Base-by-base conservation (phyloP, 306 rosid species). In the Gastrolobium bilobum region DNA sequence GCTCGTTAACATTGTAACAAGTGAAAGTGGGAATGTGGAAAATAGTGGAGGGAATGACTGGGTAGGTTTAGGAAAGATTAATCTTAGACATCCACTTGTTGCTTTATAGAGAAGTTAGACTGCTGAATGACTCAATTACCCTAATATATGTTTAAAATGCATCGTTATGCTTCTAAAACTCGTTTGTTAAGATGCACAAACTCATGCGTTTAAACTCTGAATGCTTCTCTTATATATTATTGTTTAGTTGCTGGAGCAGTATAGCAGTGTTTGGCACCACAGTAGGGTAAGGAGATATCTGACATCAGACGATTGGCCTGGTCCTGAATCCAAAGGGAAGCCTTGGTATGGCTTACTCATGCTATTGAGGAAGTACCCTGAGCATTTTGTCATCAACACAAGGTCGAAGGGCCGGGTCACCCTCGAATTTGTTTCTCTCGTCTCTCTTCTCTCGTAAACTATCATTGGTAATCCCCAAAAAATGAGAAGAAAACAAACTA, bases 341-440 rank as follows among this genome's bases (percentile, higher is more conserved):
- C 99, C 97, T 0, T 96, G 99, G 99, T 93, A 89, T 57, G 98
- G 98, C 39, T 84, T 96, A 80, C 97, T 96, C 20, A 91, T 90
- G 98, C 82, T 93, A 85, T 84, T 96, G 63, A 91, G 99, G 79
- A 96, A 93, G 86, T 96, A 96, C 84, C 99, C 99, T 1, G 99
- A 96, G 81, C 99, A 95, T 75, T 95, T 95, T 61, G 99, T 95
- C 84, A 92, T 95, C 84, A 93, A 93, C 94, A 95, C 98, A 7
- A 87, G 99, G 84, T 93, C 98, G 75, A 96, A 96, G 87, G 96
- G 94, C 52, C 85, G 98, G 37, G 46, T 91, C 59, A 90, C 99
- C 2, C 84, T 63, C 60, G 99, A 96, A 79, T 96, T 93, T 61
- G 99, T 96, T 68, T 96, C 99, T 40, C 97, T 96, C 1, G 98